Base-by-base conservation (phyloP, 352 stramenopile genomes). In the Phytophthora nicotianae region DNA sequence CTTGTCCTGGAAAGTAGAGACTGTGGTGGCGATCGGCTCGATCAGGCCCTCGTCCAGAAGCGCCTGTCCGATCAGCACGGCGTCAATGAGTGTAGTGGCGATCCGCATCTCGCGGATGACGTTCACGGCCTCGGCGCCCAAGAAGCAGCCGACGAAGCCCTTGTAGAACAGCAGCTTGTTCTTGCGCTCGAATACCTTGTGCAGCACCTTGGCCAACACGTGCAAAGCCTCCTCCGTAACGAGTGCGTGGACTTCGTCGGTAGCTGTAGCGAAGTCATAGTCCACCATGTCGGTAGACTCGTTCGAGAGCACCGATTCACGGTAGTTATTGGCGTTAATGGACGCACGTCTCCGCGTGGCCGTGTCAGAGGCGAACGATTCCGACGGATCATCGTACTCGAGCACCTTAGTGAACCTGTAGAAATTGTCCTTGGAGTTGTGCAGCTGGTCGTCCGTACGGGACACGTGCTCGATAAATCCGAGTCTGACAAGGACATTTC, bases 91-190 rank as follows among this genome's bases (percentile, higher is more conserved):
- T 47, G 81, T 79, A 29, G 65, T 77, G 3, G 78, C 77, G 48
- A 95, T 79, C 32, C 84, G 75, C 55, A 94, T 71, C 51, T 95
- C 85, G 16, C 82, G 85, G 20, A 95, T 82, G 41, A 91, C 80
- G 26, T 89, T 92, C n/a, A 95, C 83, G 21, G 86, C 83, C 58
- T 95, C 87, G 9, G 83, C 84, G 17, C 87, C 87, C 19, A 93
- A 71, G 63, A 95, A 95, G 64, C 87, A 95, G 42, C 80, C 81
- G 50, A 77, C 72, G 41, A 87, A 85, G 65, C 87, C 85, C 73
- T 95, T 95, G 80, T 95, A 93, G 50, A 88, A 90, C 43, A 95
- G 72, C 45, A 95, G 48, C 51, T 95, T 95, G 80, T 93, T 93
- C 64, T 91, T 95, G 65, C 83, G 86, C 66, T 93, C 85, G 41